Evolutionary conservation across 306 rosid genomes (phyloP).

Genomic region (Albizia julibrissin): DNA sequence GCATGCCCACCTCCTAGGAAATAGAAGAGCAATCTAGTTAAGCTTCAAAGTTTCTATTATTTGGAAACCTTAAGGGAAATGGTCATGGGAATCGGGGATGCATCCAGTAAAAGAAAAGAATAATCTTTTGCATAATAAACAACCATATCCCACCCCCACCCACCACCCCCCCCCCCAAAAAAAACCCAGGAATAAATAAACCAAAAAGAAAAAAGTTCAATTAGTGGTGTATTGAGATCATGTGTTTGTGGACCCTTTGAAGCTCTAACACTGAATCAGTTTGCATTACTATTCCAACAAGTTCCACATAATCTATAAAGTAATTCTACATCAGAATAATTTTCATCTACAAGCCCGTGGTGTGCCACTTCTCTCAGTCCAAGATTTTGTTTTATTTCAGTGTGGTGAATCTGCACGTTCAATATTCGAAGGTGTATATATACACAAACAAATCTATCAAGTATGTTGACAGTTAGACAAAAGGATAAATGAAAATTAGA

Average conservation of each 20-base stretch:
- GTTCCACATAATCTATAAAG: neutral
- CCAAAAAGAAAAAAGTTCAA: neutral
- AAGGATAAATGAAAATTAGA: constrained; percentile 13
- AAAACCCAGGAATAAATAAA: neutral
- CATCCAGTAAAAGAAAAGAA: constrained; percentile 1
- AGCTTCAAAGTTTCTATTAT: neutral
- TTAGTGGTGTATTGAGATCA: neutral
- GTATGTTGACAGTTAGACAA: neutral
- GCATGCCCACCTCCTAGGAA: neutral
- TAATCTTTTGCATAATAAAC: neutral
- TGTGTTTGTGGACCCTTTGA: neutral
- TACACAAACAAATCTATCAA: neutral
- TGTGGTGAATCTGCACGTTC: constrained; percentile 17
- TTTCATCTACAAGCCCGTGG: constrained; percentile 11
- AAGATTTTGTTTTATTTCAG: constrained; percentile 15
- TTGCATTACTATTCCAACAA: neutral
- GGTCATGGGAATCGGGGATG: neutral
- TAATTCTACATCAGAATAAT: constrained; percentile 1
- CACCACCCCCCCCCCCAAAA: neutral
- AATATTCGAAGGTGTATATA: neutral
- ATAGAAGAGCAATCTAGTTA: neutral
- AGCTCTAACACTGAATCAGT: neutral
- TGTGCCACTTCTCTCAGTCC: neutral
- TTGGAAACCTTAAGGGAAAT: neutral
- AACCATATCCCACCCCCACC: neutral